Percentiles rank a stretch among this genome's conserved stretches.
Evolutionary conservation across 2,329 filamentous ascomycete genomes (phyloP).

Genomic region (Aspergillus sp.): DNA sequence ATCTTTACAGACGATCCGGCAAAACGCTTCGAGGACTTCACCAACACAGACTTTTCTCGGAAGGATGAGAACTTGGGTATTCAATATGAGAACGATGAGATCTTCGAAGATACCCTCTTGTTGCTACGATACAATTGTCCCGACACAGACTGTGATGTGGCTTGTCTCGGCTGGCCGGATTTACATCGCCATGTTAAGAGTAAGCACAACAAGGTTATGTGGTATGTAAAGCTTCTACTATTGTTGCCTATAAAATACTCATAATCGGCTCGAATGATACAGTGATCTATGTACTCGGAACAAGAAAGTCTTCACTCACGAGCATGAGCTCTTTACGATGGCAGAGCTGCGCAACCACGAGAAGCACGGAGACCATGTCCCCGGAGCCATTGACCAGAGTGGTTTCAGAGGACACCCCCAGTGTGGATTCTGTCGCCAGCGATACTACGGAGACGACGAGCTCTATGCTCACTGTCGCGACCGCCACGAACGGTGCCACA

Average conservation of each 20-base stretch:
- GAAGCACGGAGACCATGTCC: slow-evolving; percentile 82
- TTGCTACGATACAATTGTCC: slow-evolving; percentile 94
- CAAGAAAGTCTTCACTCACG: slow-evolving; percentile 98
- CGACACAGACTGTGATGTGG: slow-evolving; percentile 75
- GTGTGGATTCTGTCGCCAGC: slow-evolving; percentile 83
- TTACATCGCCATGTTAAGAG: slow-evolving; percentile 76
- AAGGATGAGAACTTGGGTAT: slow-evolving; percentile 85
- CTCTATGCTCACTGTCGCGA: slow-evolving; percentile 89
- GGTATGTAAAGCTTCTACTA: slow-evolving; percentile 38
- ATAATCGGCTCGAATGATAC: slow-evolving; percentile 3
- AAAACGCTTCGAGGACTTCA: slow-evolving; percentile 84
- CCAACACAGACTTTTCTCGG: slow-evolving; percentile 65
- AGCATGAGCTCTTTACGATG: slow-evolving; percentile 85
- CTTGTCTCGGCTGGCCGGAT: slow-evolving; percentile 75
- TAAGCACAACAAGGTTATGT: slow-evolving; percentile 82
- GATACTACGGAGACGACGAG: slow-evolving; percentile 96
- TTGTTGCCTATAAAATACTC: background rate
- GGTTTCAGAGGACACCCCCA: slow-evolving; percentile 95
- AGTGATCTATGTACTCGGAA: slow-evolving; percentile 84
- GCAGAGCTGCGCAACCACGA: slow-evolving; percentile 82
- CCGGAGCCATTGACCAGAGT: slow-evolving; percentile 84
- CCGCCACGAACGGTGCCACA: slow-evolving; percentile 90
- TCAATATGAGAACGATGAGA: slow-evolving; percentile 81
- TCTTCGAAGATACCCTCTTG: slow-evolving; percentile 84
- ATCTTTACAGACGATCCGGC: slow-evolving; percentile 83